Conservation (phyloP, 2,329 filamentous ascomycete species). For the Epichloe bromicola region DNA sequence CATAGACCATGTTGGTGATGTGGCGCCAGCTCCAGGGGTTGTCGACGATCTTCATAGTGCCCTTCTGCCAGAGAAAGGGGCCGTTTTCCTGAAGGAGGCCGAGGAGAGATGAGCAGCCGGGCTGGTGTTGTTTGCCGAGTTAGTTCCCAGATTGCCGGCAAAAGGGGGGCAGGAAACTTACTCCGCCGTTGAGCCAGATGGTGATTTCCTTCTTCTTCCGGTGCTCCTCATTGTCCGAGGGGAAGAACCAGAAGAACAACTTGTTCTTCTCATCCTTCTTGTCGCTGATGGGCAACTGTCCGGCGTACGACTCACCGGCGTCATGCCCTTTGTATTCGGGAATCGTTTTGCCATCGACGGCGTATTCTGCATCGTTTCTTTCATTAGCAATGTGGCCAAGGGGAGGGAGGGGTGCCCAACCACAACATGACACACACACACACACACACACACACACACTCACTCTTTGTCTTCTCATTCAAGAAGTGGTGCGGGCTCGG, state of each 20-base stretch:
- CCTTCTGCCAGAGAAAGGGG: constrained; percentile 57
- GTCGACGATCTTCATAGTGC: constrained; percentile 49
- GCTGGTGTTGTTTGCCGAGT: constrained; percentile 10
- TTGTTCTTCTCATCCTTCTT: constrained; percentile 34
- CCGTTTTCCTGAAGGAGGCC: constrained; percentile 68
- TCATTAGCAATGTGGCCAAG: too few species aligned
- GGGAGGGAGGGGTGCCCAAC: too few species aligned
- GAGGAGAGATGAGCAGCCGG: constrained; percentile 48
- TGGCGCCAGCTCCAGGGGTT: constrained; percentile 59
- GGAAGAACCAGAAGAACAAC: constrained; percentile 57
- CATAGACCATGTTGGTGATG: constrained; percentile 46
- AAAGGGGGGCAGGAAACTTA: constrained; percentile 11
- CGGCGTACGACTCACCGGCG: constrained; percentile 44
- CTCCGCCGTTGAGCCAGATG: constrained; percentile 47
- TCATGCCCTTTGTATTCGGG: constrained; percentile 56
- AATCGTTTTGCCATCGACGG: constrained; percentile 45
- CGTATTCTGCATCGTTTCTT: constrained; percentile 29
- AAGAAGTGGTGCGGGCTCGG: constrained; percentile 4
- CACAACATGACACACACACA: too few species aligned
- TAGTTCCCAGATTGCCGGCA: too few species aligned
- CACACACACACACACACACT: neutral
- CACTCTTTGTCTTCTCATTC: constrained; percentile 10
- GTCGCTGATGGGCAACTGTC: constrained; percentile 40
- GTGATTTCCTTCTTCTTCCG: constrained; percentile 42
- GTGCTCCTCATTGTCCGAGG: constrained; percentile 32